Base-by-base conservation (phyloP, 2,329 filamentous ascomycete genomes). In the Verticillium dahliae region DNA sequence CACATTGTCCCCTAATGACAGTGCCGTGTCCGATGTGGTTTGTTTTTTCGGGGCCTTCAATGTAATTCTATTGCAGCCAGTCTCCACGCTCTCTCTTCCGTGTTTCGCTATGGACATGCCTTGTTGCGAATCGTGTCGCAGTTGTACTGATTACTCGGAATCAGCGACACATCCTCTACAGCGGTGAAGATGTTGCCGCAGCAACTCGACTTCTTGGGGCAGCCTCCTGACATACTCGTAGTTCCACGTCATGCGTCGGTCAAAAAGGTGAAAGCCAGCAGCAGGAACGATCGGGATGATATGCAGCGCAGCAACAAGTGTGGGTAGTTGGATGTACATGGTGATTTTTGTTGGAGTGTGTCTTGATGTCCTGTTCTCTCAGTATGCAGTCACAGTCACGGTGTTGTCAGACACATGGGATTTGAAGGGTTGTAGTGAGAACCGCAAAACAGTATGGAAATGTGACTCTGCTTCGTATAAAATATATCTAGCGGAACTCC, bases 61-160 rank as follows among this genome's bases (percentile, higher is more conserved):
- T 57, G 22, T 37, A 57, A 37, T 57, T 57, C 56, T 57, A 22
- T 39, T 3, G 5, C 33, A n/a, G 14, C 10, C 33, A 35, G 15
- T n/a, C n/a, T 18, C 13, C 18, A 37, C 6, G 3, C 6, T 13
- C 13, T 13, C 2, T 4, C 13, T 13, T 37, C 6, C 6, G 35
- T 37, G 35, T 13, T 37, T 37, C 13, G 22, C 18, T 3, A 15
- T 34, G 5, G n/a, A 35, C n/a, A 6, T 39, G 37, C 56, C 56
- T 57, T 57, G 56, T 57, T 38, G 35, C 56, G 56, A 37, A 57
- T 57, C 33, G 56, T 37, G 56, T 57, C 34, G 56, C 56, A 57
- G 33, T 57, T 57, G 56, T 38, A 57, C 33, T 57, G 56, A 34
- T 39, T 57, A 34, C 56, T 57, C 4, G 56, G 56, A 34, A 57